A percentile compares a stretch with the other conserved stretches of the same genome.
phyloP scores from a whole-genome alignment of 192 early-diverging fungal genomes.

The Allomyces macrogynus region DNA sequence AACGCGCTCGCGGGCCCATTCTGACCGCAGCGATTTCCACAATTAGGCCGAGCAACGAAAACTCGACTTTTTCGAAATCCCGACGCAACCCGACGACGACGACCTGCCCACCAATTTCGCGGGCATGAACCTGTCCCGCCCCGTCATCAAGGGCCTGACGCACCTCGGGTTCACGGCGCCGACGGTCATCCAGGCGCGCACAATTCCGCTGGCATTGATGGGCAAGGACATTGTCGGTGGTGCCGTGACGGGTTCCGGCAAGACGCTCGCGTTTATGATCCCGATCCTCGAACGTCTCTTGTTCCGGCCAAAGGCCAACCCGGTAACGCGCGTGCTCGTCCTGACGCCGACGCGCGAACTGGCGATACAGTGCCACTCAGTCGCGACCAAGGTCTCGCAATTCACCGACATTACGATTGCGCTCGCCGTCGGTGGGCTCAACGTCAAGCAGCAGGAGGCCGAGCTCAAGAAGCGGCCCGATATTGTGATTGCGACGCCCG shows the following conservation, averaged over 20 bases:
- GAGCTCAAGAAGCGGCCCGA: conserved; percentile 76
- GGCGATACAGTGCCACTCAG: conserved; percentile 89
- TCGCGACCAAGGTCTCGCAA: conserved; percentile 59
- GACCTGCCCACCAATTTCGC: conserved; percentile 62
- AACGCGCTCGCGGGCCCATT: too few species aligned
- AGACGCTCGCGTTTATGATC: conserved; percentile 90
- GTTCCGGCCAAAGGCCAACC: conserved; percentile 58
- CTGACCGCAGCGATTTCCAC: neutral
- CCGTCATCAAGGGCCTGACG: conserved; percentile 77
- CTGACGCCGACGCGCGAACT: conserved; percentile 94
- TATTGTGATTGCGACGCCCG: conserved; percentile 90
- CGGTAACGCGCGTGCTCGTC: conserved; percentile 69
- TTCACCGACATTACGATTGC: conserved; percentile 75
- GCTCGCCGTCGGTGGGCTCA: conserved; percentile 82
- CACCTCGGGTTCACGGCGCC: conserved; percentile 78
- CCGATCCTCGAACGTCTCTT: conserved; percentile 87
- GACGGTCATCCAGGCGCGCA: conserved; percentile 75
- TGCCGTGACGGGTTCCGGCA: conserved; percentile 95
- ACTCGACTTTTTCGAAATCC: conserved; percentile 35
- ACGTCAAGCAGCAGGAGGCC: conserved; percentile 61
- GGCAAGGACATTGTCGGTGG: conserved; percentile 96
- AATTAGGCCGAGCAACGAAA: conserved; percentile 9
- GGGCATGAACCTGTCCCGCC: conserved; percentile 79
- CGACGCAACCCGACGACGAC: conserved; percentile 15
- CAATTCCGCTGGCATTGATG: conserved; percentile 84